Conservation (phyloP, 2,329 filamentous ascomycete species). For the Blastomyces percursus region DNA sequence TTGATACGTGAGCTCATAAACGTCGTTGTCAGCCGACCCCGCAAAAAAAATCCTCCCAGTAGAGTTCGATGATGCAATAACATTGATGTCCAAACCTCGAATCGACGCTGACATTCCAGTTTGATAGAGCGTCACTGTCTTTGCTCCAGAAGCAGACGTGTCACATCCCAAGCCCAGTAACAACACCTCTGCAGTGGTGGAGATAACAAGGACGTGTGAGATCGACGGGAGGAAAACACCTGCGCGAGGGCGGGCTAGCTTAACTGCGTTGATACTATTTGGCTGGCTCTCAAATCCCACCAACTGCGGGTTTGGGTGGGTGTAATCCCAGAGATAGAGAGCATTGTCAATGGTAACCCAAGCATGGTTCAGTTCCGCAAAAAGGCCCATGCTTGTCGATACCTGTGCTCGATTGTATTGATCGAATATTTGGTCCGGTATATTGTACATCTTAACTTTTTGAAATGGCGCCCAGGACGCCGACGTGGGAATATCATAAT, state of each 20-base stretch:
- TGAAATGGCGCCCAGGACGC: conserved; percentile 81
- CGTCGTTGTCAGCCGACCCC: conserved; percentile 67
- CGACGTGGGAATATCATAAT: conserved; percentile 66
- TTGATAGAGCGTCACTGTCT: conserved; percentile 68
- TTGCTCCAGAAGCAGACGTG: conserved; percentile 54
- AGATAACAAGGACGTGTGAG: conserved; percentile 78
- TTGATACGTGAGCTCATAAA: conserved; percentile 92
- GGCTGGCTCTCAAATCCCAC: conserved; percentile 85
- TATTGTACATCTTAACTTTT: conserved; percentile 72
- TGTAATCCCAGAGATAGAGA: conserved; percentile 96
- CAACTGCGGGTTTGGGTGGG: conserved; percentile 76
- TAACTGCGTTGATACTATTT: conserved; percentile 82
- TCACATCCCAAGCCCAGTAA: conserved; percentile 69
- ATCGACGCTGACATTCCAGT: conserved; percentile 75
- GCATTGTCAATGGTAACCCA: conserved; percentile 95
- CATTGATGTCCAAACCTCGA: conserved; percentile 62
- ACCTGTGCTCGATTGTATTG: conserved; percentile 83
- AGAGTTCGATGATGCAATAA: conserved; percentile 64
- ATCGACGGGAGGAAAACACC: conserved; percentile 83
- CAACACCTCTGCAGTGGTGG: conserved; percentile 73
- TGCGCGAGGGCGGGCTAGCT: conserved; percentile 69
- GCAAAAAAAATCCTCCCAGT: conserved; percentile 91
- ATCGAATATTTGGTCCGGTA: conserved; percentile 84
- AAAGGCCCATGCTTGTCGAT: conserved; percentile 86
- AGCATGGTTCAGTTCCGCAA: conserved; percentile 87